Conservation (phyloP, 495 filamentous ascomycete species). For the Delitschia confertaspora region DNA sequence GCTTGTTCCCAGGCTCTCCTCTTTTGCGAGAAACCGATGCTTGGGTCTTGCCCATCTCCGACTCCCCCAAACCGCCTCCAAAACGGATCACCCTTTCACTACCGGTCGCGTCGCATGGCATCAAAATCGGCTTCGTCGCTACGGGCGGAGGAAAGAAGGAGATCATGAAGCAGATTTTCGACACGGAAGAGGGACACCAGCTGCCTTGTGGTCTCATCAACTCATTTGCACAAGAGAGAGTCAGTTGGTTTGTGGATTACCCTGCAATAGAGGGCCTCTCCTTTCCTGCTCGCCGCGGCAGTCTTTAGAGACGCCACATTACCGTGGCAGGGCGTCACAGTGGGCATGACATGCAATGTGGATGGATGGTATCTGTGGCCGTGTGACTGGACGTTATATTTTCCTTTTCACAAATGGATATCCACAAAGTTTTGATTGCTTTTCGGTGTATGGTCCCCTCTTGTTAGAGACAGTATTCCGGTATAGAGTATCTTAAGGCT, state of each 20-base stretch:
- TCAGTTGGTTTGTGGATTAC: slow-evolving; percentile 89
- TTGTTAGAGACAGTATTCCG: too few species aligned
- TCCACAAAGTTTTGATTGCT: too few species aligned
- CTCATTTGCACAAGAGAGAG: slow-evolving; percentile 66
- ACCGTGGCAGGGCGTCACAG: not conserved
- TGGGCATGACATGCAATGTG: too few species aligned
- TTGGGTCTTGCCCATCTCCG: slow-evolving; percentile 83
- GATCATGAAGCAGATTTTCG: slow-evolving; percentile 85
- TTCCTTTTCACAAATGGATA: too few species aligned
- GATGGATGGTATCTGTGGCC: too few species aligned
- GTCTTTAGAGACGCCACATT: slow-evolving; percentile 34
- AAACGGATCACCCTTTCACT: slow-evolving; percentile 85
- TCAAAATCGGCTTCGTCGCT: slow-evolving; percentile 81
- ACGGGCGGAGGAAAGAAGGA: slow-evolving; percentile 85
- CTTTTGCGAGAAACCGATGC: slow-evolving; percentile 80
- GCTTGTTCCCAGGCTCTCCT: slow-evolving; percentile 81
- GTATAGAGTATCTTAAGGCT: too few species aligned
- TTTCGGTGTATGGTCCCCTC: too few species aligned
- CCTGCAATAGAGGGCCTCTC: slow-evolving; percentile 73
- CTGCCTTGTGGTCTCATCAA: slow-evolving; percentile 86
- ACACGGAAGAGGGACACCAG: slow-evolving; percentile 59
- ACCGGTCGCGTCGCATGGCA: slow-evolving; percentile 75
- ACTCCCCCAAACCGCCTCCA: slow-evolving; percentile 90
- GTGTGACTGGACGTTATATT: too few species aligned
- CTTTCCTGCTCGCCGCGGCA: slow-evolving; percentile 57